Evolutionary conservation across 208 protist species (phyloP).

Genomic region (Crithidia bombi): DNA sequence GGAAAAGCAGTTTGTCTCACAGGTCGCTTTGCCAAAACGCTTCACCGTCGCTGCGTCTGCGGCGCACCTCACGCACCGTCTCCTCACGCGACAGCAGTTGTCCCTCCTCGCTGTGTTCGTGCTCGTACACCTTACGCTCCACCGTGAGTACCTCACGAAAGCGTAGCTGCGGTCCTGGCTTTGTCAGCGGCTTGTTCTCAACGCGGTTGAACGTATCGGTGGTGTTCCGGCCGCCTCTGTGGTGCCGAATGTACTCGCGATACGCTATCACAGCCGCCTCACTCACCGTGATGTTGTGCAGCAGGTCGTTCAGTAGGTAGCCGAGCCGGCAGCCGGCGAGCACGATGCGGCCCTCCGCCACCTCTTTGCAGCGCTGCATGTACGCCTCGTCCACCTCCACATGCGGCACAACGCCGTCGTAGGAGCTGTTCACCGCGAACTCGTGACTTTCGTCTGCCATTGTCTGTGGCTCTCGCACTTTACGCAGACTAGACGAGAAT

Average conservation of each 20-base stretch:
- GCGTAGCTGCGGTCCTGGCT: constrained; percentile 7
- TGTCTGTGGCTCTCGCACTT: constrained; percentile 17
- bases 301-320: constrained; percentile 58
- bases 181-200: neutral
- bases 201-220: neutral
- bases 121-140: constrained; percentile 13
- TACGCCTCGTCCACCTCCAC: constrained; percentile 47
- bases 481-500: constrained; percentile 30
- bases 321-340: constrained; percentile 78
- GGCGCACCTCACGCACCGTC: constrained; percentile 7
- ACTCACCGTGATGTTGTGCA: constrained; percentile 36
- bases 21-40: constrained; percentile 10
- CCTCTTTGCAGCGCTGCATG: constrained; percentile 46
- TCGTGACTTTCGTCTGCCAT: constrained; percentile 71
- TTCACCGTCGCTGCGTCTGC: constrained; percentile 8
- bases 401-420: constrained; percentile 45
- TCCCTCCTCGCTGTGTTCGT: neutral
- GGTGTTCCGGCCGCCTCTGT: neutral
- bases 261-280: constrained; percentile 9
- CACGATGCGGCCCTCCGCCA: constrained; percentile 59
- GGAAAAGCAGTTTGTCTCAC: neutral
- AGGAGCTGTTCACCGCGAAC: constrained; percentile 70
- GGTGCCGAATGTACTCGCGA: neutral
- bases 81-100: constrained; percentile 15
- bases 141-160: constrained; percentile 22